phyloP scores from a whole-genome alignment of 2,329 filamentous ascomycete species.

The Septoria petroselini region DNA sequence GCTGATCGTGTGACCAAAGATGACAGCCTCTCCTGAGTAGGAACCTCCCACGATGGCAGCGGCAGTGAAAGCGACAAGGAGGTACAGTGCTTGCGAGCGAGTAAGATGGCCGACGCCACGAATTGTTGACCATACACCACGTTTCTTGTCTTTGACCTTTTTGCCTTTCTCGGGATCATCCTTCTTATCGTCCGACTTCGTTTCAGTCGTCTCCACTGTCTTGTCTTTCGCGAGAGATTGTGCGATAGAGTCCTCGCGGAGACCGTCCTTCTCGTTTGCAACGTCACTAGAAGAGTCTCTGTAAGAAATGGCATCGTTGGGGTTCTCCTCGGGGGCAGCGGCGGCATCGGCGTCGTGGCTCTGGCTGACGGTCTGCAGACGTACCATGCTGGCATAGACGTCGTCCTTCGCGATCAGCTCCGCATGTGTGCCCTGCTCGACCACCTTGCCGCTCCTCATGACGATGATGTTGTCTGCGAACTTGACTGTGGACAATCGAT shows the following conservation, averaged over 20 bases:
- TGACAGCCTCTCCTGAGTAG: constrained; percentile 56
- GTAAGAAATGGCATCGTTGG: constrained; percentile 15
- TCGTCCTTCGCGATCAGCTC: constrained; percentile 29
- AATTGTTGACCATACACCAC: constrained; percentile 18
- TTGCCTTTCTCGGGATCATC: constrained; percentile 3
- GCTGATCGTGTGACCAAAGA: constrained; percentile 61
- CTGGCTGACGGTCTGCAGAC: constrained; percentile 42
- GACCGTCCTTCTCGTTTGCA: constrained; percentile 7
- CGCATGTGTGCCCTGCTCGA: constrained; percentile 42
- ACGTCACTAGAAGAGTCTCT: constrained; percentile 12
- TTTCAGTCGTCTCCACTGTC: not conserved
- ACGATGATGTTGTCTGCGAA: constrained; percentile 44
- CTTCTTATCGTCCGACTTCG: constrained; percentile 8
- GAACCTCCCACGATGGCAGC: constrained; percentile 47
- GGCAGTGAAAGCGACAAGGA: constrained; percentile 24
- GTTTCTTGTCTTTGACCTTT: constrained; percentile 5
- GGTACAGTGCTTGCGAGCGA: constrained; percentile 15
- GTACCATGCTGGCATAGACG: constrained; percentile 51
- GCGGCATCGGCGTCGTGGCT: constrained; percentile 16
- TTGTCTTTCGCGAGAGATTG: not conserved
- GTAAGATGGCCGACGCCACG: constrained; percentile 17
- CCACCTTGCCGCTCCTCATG: constrained; percentile 40
- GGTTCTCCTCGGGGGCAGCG: not conserved
- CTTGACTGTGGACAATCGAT: constrained; percentile 43
- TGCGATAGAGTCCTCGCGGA: not conserved